Evolutionary conservation across 1,284 basidiomycete genomes (phyloP).

Genomic region (Ceratobasidium sp.): DNA sequence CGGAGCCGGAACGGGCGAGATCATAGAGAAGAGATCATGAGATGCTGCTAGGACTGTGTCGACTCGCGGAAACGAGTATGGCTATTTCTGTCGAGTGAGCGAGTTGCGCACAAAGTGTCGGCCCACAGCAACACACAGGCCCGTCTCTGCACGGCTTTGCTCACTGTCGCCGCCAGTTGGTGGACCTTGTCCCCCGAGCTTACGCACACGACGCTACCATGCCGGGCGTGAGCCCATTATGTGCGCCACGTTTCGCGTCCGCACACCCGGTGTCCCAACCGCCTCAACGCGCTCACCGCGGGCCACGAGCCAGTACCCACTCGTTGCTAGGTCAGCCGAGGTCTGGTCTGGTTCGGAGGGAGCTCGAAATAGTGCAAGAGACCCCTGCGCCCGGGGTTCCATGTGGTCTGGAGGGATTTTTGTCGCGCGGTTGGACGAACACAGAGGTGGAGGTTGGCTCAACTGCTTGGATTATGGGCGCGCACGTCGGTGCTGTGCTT

Average conservation of each 20-base stretch:
- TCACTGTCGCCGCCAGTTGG: slow-evolving; percentile 30
- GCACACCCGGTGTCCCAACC: slow-evolving; percentile 42
- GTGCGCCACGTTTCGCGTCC: slow-evolving; percentile 38
- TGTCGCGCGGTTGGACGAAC: slow-evolving; percentile 44
- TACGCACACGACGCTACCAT: slow-evolving; percentile 39
- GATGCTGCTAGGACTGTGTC: slow-evolving; percentile 37
- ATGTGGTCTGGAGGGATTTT: slow-evolving; percentile 26
- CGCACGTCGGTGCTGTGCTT: slow-evolving; percentile 15
- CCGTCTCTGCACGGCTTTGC: slow-evolving; percentile 20
- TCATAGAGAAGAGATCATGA: slow-evolving; percentile 10
- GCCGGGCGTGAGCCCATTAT: slow-evolving; percentile 41
- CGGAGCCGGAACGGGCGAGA: slow-evolving; percentile 42
- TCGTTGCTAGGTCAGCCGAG: slow-evolving; percentile 37
- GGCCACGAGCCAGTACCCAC: slow-evolving; percentile 36
- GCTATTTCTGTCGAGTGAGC: slow-evolving; percentile 28
- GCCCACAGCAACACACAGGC: slow-evolving; percentile 24
- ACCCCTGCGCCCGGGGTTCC: slow-evolving; percentile 40
- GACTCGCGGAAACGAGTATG: slow-evolving; percentile 45
- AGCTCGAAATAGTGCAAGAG: slow-evolving; percentile 32
- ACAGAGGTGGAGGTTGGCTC: slow-evolving; percentile 35
- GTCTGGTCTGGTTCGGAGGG: slow-evolving; percentile 34
- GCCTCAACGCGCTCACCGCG: slow-evolving; percentile 44
- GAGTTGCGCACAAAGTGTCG: slow-evolving; percentile 38
- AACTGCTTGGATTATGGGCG: slow-evolving; percentile 26
- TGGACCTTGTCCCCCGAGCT: slow-evolving; percentile 32